Evolutionary conservation across 2,329 filamentous ascomycete species (phyloP).

Genomic region (Pseudogymnoascus sp.): DNA sequence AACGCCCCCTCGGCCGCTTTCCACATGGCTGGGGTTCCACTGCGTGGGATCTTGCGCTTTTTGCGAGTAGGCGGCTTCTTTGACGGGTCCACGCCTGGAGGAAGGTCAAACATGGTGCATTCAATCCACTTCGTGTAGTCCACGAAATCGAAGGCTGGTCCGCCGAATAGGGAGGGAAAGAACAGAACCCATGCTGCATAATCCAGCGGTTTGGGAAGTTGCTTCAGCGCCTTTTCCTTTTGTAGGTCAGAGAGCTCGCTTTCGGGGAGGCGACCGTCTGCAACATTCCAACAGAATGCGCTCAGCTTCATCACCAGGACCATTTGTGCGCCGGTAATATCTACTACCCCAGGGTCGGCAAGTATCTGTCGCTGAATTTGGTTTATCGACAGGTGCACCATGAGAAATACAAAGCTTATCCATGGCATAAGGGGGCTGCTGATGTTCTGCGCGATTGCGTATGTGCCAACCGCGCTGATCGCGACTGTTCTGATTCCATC

Average conservation of each 20-base stretch:
- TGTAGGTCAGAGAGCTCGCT: constrained; percentile 79
- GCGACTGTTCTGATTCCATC: constrained; percentile 68
- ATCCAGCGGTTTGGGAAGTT: constrained; percentile 69
- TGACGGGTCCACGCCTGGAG: constrained; percentile 68
- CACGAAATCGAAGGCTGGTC: constrained; percentile 87
- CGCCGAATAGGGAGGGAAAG: constrained; percentile 83
- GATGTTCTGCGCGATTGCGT: constrained; percentile 73
- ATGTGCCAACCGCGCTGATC: constrained; percentile 71
- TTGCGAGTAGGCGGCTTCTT: constrained; percentile 81
- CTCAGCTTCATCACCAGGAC: constrained; percentile 96
- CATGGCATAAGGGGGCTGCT: constrained; percentile 94
- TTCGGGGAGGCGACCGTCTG: constrained; percentile 75
- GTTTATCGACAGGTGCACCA: constrained; percentile 89
- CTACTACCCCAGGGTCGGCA: constrained; percentile 57
- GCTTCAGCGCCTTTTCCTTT: constrained; percentile 65
- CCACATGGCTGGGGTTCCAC: constrained; percentile 70
- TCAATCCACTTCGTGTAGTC: constrained; percentile 92
- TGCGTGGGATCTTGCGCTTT: constrained; percentile 86
- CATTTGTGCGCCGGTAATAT: constrained; percentile 96
- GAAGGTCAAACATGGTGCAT: constrained; percentile 86
- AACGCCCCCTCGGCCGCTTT: constrained; percentile 65
- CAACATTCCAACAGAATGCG: constrained; percentile 96
- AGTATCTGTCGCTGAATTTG: constrained; percentile 74
- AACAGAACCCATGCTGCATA: constrained; percentile 89
- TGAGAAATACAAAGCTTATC: constrained; percentile 86